Evolutionary conservation across 78 protist species (phyloP), one percentile per base, ranked within the genome.

Genomic region (Monocercomonoides exilis): DNA sequence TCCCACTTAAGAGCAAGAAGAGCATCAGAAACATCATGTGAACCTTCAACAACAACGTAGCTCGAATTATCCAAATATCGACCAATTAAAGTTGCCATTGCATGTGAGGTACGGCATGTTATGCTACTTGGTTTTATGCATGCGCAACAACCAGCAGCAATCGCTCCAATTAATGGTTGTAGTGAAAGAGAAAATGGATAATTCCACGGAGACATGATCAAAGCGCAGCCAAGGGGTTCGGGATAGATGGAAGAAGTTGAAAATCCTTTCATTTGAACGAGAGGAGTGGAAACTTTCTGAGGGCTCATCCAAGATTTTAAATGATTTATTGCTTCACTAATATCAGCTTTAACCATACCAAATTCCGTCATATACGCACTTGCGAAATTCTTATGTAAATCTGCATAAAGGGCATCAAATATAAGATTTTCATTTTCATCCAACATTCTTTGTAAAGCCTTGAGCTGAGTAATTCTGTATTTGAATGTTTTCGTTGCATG

Each of bases 121-220:
- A 84, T 85, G 45, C 90, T 88, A 2, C 94, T 90, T 21, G 97
- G 95, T 85, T 95, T 96, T 42, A 96, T 54, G 33, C 94, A 43
- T 1, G 90, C 94, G 43, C 84, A 45, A 87, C 93, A 92, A 46
- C 99, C 99, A 1, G 96, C 98, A 35, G 98, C 94, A 33, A 96
- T 86, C 2, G 97, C 97, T 33, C 95, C 97, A 42, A 91, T 36
- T 2, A 90, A 38, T 1, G 94, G 94, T 2, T 79, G 82, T 21
- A 94, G 81, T 3, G 34, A 1, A 35, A 89, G 90, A 80, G 41
- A 36, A 43, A 93, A 1, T 21, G 97, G 96, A 43, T 89, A 95
- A 54, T 95, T 95, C 97, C 95, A 97, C 77, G 99, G 95, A 43
- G 92, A 88, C 45, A 97, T 95, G 81, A 96, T 70, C 36, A 96